Conservation (phyloP, 495 filamentous ascomycete genomes). For the Xylaria sp. region DNA sequence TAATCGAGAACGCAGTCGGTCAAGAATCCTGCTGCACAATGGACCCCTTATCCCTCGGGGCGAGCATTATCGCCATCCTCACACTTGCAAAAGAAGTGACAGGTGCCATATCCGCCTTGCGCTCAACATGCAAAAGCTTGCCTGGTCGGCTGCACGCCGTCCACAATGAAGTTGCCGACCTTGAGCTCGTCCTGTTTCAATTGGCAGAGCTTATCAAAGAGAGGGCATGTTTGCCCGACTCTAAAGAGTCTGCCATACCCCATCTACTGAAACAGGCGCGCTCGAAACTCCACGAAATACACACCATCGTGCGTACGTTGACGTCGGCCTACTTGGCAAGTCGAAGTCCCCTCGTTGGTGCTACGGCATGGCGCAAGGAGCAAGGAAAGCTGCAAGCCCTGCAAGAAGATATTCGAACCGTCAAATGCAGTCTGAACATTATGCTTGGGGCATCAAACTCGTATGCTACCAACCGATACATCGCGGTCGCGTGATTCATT, state of each 20-base stretch:
- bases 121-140: slow-evolving; percentile 25
- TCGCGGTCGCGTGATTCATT: not conserved
- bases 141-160: slow-evolving; percentile 36
- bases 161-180: slow-evolving; percentile 36
- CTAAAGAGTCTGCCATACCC: slow-evolving; percentile 26
- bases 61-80: slow-evolving; percentile 31
- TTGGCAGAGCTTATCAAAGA: slow-evolving; percentile 29
- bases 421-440: slow-evolving; percentile 39
- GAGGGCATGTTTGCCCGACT: slow-evolving; percentile 6
- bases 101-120: slow-evolving; percentile 30
- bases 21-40: not conserved
- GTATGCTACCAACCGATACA: slow-evolving; percentile 22
- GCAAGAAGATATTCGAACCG: slow-evolving; percentile 33
- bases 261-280: slow-evolving; percentile 35
- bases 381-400: slow-evolving; percentile 30
- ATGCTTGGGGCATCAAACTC: slow-evolving; percentile 38
- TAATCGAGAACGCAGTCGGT: too few relatives aligned
- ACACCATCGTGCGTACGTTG: slow-evolving; percentile 29
- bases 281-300: slow-evolving; percentile 33
- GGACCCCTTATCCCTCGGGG: slow-evolving; percentile 32
- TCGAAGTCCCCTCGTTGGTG: slow-evolving; percentile 13
- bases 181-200: slow-evolving; percentile 35
- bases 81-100: slow-evolving; percentile 29
- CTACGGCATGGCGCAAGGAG: slow-evolving; percentile 28
- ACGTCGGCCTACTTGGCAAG: not conserved